Conservation (phyloP, 768 basidiomycete species). For the Tricholoma furcatifolium region DNA sequence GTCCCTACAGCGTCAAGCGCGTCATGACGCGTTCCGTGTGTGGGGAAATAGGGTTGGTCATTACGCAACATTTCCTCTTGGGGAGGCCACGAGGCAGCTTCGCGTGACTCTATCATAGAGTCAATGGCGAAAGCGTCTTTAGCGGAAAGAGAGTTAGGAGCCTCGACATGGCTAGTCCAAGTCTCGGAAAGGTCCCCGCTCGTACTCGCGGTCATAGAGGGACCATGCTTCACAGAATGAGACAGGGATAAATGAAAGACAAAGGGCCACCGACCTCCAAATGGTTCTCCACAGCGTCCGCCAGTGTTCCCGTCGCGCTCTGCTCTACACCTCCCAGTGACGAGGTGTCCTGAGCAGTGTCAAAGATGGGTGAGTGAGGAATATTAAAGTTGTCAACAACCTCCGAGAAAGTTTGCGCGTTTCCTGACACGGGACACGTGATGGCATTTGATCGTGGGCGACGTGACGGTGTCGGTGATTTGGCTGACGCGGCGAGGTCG, state of each 20-base stretch:
- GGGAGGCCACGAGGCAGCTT: slow-evolving; percentile 12
- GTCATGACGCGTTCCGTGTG: slow-evolving; percentile 7
- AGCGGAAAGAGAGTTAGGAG: background rate
- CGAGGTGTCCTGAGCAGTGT: slow-evolving; percentile 7
- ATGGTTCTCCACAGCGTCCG: slow-evolving; percentile 2
- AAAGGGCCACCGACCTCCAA: background rate
- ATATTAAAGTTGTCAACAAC: slow-evolving; percentile 1
- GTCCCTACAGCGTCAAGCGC: slow-evolving; percentile 8
- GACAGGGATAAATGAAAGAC: background rate
- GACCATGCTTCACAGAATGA: slow-evolving; percentile 9
- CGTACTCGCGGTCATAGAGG: slow-evolving; percentile 8
- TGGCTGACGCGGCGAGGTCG: background rate
- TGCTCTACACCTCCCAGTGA: slow-evolving; percentile 6
- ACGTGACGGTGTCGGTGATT: background rate
- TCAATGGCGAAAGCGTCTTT: background rate
- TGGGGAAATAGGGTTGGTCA: background rate
- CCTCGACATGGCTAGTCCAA: background rate
- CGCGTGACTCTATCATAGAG: slow-evolving; percentile 1
- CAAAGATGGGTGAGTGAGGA: background rate
- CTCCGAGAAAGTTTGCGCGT: slow-evolving; percentile 12
- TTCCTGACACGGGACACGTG: slow-evolving; percentile 13
- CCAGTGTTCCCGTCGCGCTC: slow-evolving; percentile 10
- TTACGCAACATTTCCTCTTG: slow-evolving; percentile 12
- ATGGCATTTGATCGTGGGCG: slow-evolving; percentile 7
- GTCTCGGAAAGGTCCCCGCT: background rate